phyloP scores from a whole-genome alignment of 2,329 filamentous ascomycete genomes.

The Nemania abortiva region DNA sequence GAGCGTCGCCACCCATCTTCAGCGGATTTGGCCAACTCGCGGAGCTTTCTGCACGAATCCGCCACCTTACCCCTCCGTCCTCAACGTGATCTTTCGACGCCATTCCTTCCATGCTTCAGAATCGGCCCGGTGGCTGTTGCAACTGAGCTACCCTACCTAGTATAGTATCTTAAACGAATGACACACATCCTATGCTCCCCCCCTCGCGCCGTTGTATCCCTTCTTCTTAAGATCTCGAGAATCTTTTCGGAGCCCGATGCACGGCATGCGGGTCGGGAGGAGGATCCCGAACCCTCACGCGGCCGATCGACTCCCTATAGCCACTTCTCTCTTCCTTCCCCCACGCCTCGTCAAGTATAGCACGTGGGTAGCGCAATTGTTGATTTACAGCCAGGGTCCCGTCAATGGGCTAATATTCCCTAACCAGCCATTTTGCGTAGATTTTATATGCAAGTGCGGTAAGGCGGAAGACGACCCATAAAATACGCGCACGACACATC shows the following conservation, averaged over 20 bases:
- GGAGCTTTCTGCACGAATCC: constrained; percentile 29
- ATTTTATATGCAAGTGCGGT: constrained; percentile 24
- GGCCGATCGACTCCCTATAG: constrained; percentile 11
- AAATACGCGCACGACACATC: constrained; percentile 5
- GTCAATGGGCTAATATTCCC: background rate
- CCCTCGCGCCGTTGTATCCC: background rate
- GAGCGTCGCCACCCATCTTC: constrained; percentile 18
- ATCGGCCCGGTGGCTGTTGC: constrained; percentile 18
- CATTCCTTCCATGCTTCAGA: constrained; percentile 6
- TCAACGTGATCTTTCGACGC: constrained; percentile 5
- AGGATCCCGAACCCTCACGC: constrained; percentile 21
- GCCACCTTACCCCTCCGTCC: constrained; percentile 24
- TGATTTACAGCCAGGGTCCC: background rate
- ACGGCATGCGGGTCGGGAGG: constrained; percentile 15
- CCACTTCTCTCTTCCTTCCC: constrained; percentile 13
- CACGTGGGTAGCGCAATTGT: background rate
- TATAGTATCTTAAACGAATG: constrained; percentile 16
- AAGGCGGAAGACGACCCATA: constrained; percentile 25
- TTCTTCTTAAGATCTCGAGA: constrained; percentile 5
- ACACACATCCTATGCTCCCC: constrained; percentile 10
- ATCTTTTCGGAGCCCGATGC: constrained; percentile 18
- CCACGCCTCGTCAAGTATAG: background rate
- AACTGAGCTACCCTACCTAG: constrained; percentile 6
- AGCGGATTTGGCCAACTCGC: constrained; percentile 12
- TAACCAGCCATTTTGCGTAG: constrained; percentile 9